Conservation (phyloP, 345 rosid genomes). For the Populus davidiana region DNA sequence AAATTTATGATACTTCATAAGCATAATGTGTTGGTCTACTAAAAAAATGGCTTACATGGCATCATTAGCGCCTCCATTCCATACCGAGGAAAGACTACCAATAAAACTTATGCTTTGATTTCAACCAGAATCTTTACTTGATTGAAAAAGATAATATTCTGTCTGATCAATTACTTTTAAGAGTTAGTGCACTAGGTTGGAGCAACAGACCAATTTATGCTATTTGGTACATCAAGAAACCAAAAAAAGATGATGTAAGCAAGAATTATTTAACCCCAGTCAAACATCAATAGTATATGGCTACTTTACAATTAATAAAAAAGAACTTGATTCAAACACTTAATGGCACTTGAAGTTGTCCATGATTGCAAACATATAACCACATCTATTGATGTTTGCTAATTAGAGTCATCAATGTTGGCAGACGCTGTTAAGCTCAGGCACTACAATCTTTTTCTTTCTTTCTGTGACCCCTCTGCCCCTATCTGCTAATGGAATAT, state of each 20-base stretch:
- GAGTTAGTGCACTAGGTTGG: neutral
- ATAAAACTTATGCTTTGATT: too few species aligned
- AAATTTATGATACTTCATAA: too few species aligned
- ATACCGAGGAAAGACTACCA: too few species aligned
- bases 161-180: neutral
- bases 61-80: neutral
- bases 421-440: neutral
- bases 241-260: neutral
- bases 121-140: neutral
- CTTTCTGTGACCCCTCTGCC: conserved; percentile 1
- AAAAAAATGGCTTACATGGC: neutral
- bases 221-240: neutral
- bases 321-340: neutral
- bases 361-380: neutral
- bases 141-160: neutral
- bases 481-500: conserved; percentile 7
- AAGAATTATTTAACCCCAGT: neutral
- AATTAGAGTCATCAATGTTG: neutral
- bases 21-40: too few species aligned
- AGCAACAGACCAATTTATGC: neutral
- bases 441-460: neutral
- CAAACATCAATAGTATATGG: neutral
- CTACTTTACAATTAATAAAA: neutral
- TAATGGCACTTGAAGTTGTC: neutral
- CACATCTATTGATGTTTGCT: neutral